Evolutionary conservation across 306 rosid species (phyloP), one percentile per base, ranked within the genome.

Genomic region (Prosopis cineraria): DNA sequence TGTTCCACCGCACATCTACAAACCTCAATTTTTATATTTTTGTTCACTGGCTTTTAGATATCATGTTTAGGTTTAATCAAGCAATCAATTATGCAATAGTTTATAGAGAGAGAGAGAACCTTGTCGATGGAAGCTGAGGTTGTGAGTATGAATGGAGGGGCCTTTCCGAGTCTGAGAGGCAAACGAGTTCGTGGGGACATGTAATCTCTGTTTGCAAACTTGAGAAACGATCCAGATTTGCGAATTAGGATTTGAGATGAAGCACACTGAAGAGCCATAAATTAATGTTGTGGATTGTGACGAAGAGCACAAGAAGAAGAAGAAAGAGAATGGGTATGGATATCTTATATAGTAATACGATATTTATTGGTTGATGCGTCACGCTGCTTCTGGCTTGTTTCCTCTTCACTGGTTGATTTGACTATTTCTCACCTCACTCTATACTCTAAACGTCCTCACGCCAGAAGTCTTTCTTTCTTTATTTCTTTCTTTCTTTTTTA

Each of bases 61-160:
- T n/a, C n/a, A n/a, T n/a, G n/a, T n/a, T n/a, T n/a, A n/a, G n/a
- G n/a, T n/a, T n/a, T n/a, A n/a, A n/a, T n/a, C n/a, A n/a, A n/a
- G n/a, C n/a, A n/a, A n/a, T n/a, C n/a, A n/a, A n/a, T n/a, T n/a
- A n/a, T n/a, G n/a, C n/a, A n/a, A n/a, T n/a, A n/a, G n/a, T n/a
- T n/a, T n/a, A n/a, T 11, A 50, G 58, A 50, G 60, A 53, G 59
- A 52, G 29, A 33, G 69, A 60, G 24, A 62, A 93, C 98, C 93
- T 91, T 89, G 82, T 62, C 83, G 71, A 84, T 80, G 72, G 90
- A 93, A 45, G 89, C 89, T 82, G 80, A 82, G 87, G 91, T 88
- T 82, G 84, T 90, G 83, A 83, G 40, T 65, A 25, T 56, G 3
- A 1, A 36, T n/a, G 82, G 75, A 65, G 81, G 72, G 31, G 82